phyloP scores from a whole-genome alignment of 2,329 filamentous ascomycete species.

The Chrysosporium keratinophilum region DNA sequence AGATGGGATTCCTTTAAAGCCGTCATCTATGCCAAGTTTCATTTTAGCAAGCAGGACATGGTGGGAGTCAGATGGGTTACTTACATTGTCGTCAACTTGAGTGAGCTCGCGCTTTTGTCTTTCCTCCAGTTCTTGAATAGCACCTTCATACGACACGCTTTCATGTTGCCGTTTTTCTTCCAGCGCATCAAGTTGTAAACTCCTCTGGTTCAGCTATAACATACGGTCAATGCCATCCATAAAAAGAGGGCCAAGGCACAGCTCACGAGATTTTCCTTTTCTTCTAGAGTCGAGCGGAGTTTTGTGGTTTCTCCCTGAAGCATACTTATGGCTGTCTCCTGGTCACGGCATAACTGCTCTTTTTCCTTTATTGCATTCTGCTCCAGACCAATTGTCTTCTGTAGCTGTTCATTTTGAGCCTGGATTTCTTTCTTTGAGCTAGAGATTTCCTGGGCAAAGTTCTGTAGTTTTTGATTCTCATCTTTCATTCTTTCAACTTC shows the following conservation, averaged over 20 bases:
- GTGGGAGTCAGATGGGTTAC: no score
- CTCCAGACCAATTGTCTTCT: neutral
- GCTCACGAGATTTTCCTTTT: neutral
- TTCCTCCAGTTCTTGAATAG: no score
- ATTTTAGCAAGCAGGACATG: no score
- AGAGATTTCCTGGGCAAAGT: neutral
- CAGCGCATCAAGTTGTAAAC: neutral
- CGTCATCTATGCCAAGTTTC: no score
- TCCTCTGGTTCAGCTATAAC: neutral
- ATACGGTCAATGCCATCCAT: neutral
- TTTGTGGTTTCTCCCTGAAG: constrained; percentile 4
- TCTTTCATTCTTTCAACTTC: constrained; percentile 20
- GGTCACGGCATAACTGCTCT: neutral
- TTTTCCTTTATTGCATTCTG: neutral
- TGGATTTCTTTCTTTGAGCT: neutral
- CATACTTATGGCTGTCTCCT: neutral
- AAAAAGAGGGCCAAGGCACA: neutral
- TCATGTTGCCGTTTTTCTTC: neutral
- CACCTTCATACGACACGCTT: neutral
- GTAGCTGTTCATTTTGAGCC: neutral
- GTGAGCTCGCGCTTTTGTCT: no score
- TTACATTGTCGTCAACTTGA: no score
- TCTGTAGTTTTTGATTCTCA: constrained; percentile 15
- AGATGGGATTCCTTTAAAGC: no score
- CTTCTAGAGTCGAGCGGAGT: neutral